Conservation (phyloP, 345 rosid genomes). For the Toxicodendron radicans region DNA sequence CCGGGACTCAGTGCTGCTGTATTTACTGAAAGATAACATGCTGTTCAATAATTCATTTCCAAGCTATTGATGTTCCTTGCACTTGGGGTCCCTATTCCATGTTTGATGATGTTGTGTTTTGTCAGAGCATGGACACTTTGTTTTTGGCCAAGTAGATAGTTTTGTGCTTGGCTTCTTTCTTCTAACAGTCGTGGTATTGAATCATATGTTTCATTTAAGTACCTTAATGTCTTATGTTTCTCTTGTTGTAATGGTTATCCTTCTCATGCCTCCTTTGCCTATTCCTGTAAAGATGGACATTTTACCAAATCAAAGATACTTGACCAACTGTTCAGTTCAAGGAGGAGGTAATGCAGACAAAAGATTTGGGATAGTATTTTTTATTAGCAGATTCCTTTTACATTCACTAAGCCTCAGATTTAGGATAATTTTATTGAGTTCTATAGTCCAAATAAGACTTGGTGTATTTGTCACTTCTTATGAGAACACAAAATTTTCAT, state of each 20-base stretch:
- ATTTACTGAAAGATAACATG: constrained; percentile 48
- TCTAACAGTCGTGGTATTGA: constrained; percentile 42
- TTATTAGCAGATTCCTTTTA: too few relatives aligned
- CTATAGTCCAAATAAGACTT: too few relatives aligned
- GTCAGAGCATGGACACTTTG: constrained; percentile 52
- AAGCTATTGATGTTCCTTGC: constrained; percentile 59
- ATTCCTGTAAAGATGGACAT: constrained; percentile 64
- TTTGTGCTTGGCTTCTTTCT: constrained; percentile 53
- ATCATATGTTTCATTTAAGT: constrained; percentile 40
- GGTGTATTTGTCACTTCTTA: too few relatives aligned
- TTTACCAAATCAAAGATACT: constrained; percentile 27
- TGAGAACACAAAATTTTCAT: too few relatives aligned
- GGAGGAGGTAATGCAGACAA: constrained; percentile 32
- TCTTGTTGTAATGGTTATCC: constrained; percentile 46
- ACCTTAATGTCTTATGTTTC: constrained; percentile 33
- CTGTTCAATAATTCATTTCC: constrained; percentile 52
- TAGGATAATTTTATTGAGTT: too few relatives aligned
- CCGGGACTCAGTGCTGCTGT: constrained; percentile 68
- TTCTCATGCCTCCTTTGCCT: constrained; percentile 65
- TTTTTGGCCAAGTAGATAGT: constrained; percentile 50
- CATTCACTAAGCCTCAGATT: too few relatives aligned
- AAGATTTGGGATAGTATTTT: not conserved
- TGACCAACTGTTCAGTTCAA: constrained; percentile 18
- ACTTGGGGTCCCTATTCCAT: constrained; percentile 56
- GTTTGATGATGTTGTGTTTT: constrained; percentile 55